Percentiles rank a stretch among this genome's conserved stretches.
Conservation (phyloP, 2,329 filamentous ascomycete species). For the Dichotomopilus funicola region DNA sequence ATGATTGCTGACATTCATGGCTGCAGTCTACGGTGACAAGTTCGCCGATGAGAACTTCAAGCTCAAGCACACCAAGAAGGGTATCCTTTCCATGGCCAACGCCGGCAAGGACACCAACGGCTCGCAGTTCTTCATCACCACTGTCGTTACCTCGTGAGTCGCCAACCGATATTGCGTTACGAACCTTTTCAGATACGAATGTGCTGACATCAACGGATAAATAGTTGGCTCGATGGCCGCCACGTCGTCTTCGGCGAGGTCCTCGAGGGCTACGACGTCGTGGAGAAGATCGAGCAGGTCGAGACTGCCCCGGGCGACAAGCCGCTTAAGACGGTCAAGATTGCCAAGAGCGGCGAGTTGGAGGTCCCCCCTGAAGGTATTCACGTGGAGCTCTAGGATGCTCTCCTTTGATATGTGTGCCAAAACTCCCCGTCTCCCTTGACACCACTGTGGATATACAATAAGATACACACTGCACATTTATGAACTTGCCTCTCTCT, state of each 20-base stretch:
- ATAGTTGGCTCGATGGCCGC: conserved; percentile 71
- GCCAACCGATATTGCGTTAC: background rate
- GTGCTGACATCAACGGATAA: conserved; percentile 5
- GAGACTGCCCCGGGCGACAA: conserved; percentile 61
- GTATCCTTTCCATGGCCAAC: conserved; percentile 80
- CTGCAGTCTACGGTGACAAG: conserved; percentile 70
- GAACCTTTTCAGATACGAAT: background rate
- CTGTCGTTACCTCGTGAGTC: conserved; percentile 64
- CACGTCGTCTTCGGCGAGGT: conserved; percentile 89
- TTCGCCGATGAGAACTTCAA: conserved; percentile 93
- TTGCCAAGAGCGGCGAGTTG: conserved; percentile 77
- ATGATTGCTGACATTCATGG: conserved; percentile 1
- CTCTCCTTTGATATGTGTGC: conserved; percentile 22
- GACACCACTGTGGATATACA: background rate
- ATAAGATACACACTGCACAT: background rate
- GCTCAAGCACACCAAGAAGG: conserved; percentile 84
- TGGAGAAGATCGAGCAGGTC: conserved; percentile 70
- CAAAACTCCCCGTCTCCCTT: conserved; percentile 2
- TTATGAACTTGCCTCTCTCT: conserved; percentile 2
- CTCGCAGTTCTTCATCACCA: conserved; percentile 89
- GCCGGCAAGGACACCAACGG: conserved; percentile 80
- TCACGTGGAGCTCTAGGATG: conserved; percentile 70
- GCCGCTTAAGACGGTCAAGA: conserved; percentile 64
- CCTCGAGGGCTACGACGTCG: conserved; percentile 74
- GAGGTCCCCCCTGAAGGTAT: conserved; percentile 86